Conservation (phyloP, 2,329 filamentous ascomycete genomes). For the Sporothrix brasiliensis region DNA sequence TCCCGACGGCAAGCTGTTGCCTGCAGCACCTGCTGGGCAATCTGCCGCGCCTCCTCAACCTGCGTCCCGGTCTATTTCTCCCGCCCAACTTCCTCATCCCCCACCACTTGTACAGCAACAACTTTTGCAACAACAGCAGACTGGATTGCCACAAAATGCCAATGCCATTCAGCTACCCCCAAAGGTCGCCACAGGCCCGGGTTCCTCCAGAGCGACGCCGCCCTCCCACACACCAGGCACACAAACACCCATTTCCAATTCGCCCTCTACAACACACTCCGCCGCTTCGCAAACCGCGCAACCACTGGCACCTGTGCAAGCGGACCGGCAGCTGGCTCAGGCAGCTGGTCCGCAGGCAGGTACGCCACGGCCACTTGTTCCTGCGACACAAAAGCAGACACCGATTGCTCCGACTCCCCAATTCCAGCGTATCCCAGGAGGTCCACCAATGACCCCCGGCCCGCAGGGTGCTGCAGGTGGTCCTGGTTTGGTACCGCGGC, state of each 20-base stretch:
- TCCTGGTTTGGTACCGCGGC: background rate
- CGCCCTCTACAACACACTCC: constrained; percentile 6
- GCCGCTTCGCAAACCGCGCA: constrained; percentile 10
- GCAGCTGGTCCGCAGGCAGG: background rate
- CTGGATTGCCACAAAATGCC: background rate
- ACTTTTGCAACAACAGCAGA: background rate
- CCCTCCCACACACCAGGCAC: background rate
- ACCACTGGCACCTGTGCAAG: background rate
- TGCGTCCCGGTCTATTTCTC: constrained; percentile 21
- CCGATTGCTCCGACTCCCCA: constrained; percentile 11
- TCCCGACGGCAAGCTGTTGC: background rate
- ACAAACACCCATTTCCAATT: background rate
- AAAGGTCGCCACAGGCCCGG: background rate
- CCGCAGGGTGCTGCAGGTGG: background rate
- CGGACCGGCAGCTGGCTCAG: background rate
- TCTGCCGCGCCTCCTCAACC: background rate
- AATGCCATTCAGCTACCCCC: background rate
- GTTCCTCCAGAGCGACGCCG: background rate
- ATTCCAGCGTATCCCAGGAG: background rate
- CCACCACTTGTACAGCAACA: background rate
- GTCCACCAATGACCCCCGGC: background rate
- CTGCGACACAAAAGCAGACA: constrained; percentile 26
- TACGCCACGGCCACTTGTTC: constrained; percentile 22
- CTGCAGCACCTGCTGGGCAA: background rate
- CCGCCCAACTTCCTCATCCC: constrained; percentile 5